Conservation (phyloP, 129 eudicot species). For the Saposhnikovia divaricata region DNA sequence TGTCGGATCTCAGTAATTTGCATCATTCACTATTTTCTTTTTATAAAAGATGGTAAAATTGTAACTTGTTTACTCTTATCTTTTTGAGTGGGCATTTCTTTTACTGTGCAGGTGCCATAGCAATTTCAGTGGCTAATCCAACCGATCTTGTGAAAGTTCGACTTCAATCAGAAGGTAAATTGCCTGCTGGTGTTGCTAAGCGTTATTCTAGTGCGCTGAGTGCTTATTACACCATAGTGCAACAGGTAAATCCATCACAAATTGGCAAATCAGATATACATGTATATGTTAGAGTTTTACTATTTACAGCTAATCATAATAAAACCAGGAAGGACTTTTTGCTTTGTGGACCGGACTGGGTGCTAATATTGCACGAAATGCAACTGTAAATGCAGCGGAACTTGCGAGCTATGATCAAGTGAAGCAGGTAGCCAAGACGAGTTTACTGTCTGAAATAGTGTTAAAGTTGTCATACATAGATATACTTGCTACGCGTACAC, state of each 20-base stretch:
- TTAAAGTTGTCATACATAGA: background rate
- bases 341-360: conserved; percentile 97
- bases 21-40: background rate
- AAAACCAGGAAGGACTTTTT: conserved; percentile 66
- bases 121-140: conserved; percentile 84
- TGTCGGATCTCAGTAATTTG: background rate
- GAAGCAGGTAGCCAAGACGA: conserved; percentile 56
- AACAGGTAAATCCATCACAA: conserved; percentile 35
- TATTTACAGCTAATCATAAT: conserved; percentile 4
- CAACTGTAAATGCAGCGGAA: conserved; percentile 90
- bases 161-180: conserved; percentile 91
- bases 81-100: background rate
- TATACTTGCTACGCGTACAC: background rate
- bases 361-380: conserved; percentile 93
- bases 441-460: background rate
- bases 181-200: conserved; percentile 64
- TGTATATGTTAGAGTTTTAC: background rate
- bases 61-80: background rate
- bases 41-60: background rate
- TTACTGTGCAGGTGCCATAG: conserved; percentile 69
- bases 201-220: conserved; percentile 75
- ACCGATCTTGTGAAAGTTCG: conserved; percentile 96
- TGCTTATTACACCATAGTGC: conserved; percentile 73
- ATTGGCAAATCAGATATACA: conserved; percentile 3
- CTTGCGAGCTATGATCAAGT: conserved; percentile 94